phyloP scores from a whole-genome alignment of 306 rosid genomes.

The Amphicarpaea edgeworthii region DNA sequence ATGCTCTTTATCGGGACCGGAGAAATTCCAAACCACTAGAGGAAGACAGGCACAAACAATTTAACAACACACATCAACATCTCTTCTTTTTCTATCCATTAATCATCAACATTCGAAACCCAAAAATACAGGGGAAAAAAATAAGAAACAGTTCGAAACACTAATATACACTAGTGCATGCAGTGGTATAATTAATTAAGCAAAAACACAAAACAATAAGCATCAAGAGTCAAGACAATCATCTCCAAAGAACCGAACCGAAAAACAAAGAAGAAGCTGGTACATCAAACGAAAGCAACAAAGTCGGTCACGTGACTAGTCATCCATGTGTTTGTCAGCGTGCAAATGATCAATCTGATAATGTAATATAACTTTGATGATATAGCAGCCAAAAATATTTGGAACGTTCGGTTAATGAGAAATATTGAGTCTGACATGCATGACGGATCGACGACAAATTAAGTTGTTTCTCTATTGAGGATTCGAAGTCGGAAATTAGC shows the following conservation, averaged over 20 bases:
- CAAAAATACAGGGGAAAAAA: not conserved
- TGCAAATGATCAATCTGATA: constrained; percentile 27
- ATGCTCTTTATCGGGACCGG: constrained; percentile 53
- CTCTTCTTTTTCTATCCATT: not conserved
- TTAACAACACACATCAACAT: not conserved
- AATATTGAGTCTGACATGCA: not conserved
- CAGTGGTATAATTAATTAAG: constrained; percentile 7
- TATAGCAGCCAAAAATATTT: constrained; percentile 31
- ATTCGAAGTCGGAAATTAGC: no score
- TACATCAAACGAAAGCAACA: constrained; percentile 11
- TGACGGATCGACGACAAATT: no score
- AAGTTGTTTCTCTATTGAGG: no score
- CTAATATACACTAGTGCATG: not conserved
- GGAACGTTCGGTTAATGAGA: not conserved
- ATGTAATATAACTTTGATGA: not conserved
- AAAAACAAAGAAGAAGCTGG: not conserved
- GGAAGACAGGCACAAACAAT: constrained; percentile 31
- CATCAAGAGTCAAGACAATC: not conserved
- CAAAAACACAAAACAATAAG: not conserved
- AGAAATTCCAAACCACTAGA: constrained; percentile 44
- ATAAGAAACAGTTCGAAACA: constrained; percentile 5
- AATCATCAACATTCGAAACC: not conserved
- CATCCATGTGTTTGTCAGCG: constrained; percentile 12
- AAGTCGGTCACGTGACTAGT: constrained; percentile 6
- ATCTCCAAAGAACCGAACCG: not conserved